Evolutionary conservation across 2,329 filamentous ascomycete genomes (phyloP), one percentile per base, ranked within the genome.

Genomic region (Didymella segeticola): DNA sequence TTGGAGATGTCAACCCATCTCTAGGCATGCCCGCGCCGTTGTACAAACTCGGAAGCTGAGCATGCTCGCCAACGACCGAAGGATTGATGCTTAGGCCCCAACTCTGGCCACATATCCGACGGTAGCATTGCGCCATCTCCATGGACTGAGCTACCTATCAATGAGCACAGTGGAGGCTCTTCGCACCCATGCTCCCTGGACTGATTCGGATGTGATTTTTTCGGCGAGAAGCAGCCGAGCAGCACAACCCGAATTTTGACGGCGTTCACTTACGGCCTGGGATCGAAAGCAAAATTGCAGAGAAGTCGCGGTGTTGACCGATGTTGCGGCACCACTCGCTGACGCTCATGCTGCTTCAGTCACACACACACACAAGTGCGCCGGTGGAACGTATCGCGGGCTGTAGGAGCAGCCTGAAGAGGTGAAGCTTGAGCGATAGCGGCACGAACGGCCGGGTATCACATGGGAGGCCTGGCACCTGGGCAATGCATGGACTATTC

Each of bases 41-140:
- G 47, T 58, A 66, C 58, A 45, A 46, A 55, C 47, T 43, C 42
- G 63, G 58, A 58, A 63, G 63, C 53, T 62, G 59, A 43, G 51
- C 36, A 43, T 48, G 57, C 45, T 51, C 20, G 26, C 26, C 47
- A 45, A 34, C 36, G 27, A 38, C 51, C 53, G 56, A 56, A 58
- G 52, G 53, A 60, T 53, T 37, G 47, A 36, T 46, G 47, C 26
- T 47, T 31, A 53, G 43, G 36, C 12, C 36, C 49, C 29, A 14
- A 34, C 25, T 41, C 19, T 38, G 42, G 36, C 48, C 49, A 42
- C 27, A 41, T 36, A 23, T 25, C 36, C 42, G 23, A 38, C 19
- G 11, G 33, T 27, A 47, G 17, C 33, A 38, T 48, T 53, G 43
- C 50, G 43, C 43, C 30, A 53, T 53, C 17, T 19, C 25, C 20